A percentile compares a stretch with the other conserved stretches of the same genome.
These are phyloP conservation scores for Microbotryum silenes-acaulis DNA, from an alignment of 1,284 basidiomycete genomes.

Conservation along the genomic window DNA sequence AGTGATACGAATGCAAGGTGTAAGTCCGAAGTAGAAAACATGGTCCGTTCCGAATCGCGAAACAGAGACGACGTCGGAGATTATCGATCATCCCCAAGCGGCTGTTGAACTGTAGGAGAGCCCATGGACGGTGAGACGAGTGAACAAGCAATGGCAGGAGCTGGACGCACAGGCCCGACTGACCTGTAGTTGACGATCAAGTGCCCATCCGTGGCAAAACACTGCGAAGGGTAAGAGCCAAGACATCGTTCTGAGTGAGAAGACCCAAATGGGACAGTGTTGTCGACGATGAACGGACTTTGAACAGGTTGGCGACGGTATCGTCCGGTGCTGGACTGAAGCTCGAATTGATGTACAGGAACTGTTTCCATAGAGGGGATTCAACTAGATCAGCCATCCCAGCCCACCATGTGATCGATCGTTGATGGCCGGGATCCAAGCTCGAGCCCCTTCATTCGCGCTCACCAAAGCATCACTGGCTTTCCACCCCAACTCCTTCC, in stretches of 20 bases:
- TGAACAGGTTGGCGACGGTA: slow-evolving; percentile 74
- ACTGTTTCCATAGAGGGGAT: slow-evolving; percentile 49
- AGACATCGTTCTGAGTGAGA: not conserved
- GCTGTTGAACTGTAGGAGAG: slow-evolving; percentile 53
- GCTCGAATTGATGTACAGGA: slow-evolving; percentile 96
- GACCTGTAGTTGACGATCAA: slow-evolving; percentile 94
- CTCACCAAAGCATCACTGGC: slow-evolving; percentile 72
- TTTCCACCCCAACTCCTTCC: slow-evolving; percentile 85
- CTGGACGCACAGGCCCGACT: slow-evolving; percentile 24
- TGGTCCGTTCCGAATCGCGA: not conserved
- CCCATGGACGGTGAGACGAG: not conserved
- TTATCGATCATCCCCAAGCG: slow-evolving; percentile 54
- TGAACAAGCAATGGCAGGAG: too few species aligned
- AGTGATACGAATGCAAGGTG: not conserved
- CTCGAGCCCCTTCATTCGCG: not conserved
- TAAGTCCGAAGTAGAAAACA: not conserved
- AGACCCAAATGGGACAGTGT: not conserved
- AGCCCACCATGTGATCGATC: not conserved
- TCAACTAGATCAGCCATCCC: not conserved
- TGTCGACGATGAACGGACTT: slow-evolving; percentile 32
- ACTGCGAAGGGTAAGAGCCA: slow-evolving; percentile 47
- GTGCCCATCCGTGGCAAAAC: slow-evolving; percentile 84
- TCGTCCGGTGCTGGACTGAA: slow-evolving; percentile 92
- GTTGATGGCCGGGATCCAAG: not conserved
- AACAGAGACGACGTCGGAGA: not conserved